Base-by-base conservation (phyloP, 2,329 filamentous ascomycete species). In the Cladosporium sp. region DNA sequence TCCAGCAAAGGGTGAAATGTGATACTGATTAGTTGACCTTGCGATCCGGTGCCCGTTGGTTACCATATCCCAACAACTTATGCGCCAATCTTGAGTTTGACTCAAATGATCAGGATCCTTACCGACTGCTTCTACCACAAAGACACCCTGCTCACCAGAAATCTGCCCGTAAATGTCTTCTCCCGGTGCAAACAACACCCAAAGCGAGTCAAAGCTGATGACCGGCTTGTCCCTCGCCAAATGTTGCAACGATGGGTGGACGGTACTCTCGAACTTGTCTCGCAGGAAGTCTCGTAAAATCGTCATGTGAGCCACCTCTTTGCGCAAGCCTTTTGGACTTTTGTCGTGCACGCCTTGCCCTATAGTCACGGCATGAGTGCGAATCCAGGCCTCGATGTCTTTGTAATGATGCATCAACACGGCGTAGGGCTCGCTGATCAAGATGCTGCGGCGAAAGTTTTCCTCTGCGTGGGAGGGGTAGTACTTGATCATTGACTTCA, bases 201-300 rank as follows among this genome's bases (percentile, higher is more conserved):
- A 73, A 1, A 73, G 56, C 37, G 66, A 57, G n/a, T 71, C 67
- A 49, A 67, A 72, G 3, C 65, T 70, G 60, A 72, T 32, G 5
- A n/a, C n/a, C 4, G 29, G 29, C n/a, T n/a, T n/a, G n/a, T n/a
- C n/a, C n/a, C n/a, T n/a, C n/a, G n/a, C n/a, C n/a, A n/a, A n/a
- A n/a, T n/a, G n/a, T n/a, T n/a, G n/a, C n/a, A n/a, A n/a, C n/a
- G n/a, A n/a, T n/a, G n/a, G n/a, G n/a, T n/a, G n/a, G n/a, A n/a
- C n/a, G n/a, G n/a, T n/a, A n/a, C n/a, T n/a, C n/a, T n/a, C n/a
- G n/a, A n/a, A n/a, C n/a, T n/a, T n/a, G n/a, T n/a, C n/a, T n/a
- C n/a, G n/a, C n/a, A n/a, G n/a, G n/a, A n/a, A n/a, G n/a, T n/a
- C n/a, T n/a, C n/a, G n/a, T n/a, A n/a, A n/a, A n/a, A n/a, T n/a